A percentile compares a stretch with the other conserved stretches of the same genome.
These are phyloP conservation scores for Marchantia paleacea DNA, from an alignment of 225 moss, liverwort and hornwort species.

Conservation along the genomic window DNA sequence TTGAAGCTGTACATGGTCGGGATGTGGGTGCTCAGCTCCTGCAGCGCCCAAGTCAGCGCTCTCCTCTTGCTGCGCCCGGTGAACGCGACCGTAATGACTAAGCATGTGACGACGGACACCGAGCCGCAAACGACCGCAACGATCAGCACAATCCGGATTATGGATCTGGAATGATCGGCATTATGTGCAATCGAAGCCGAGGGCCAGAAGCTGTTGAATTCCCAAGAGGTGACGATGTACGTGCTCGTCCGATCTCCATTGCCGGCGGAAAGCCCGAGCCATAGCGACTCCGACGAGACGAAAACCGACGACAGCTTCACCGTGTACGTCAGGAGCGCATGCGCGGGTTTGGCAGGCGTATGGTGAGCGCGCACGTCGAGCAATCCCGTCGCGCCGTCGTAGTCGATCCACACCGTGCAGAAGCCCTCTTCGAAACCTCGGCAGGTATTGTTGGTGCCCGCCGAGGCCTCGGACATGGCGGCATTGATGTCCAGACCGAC, in stretches of 20 bases:
- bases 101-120: background rate
- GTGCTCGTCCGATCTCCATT: background rate
- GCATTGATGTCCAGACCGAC: conserved; percentile 20
- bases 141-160: no score
- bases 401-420: conserved; percentile 27
- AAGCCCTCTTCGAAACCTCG: background rate
- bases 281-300: no score
- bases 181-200: no score
- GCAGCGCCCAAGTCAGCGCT: no score
- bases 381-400: conserved; percentile 9
- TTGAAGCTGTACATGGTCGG: no score
- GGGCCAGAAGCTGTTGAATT: conserved; percentile 2
- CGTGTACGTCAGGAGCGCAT: background rate
- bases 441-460: background rate
- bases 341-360: background rate
- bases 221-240: conserved; percentile 13
- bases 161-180: no score
- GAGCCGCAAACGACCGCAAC: background rate
- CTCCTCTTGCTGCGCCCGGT: no score
- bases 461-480: background rate
- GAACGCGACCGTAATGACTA: background rate
- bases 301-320: conserved; percentile 10
- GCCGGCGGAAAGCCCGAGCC: no score
- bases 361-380: conserved; percentile 23
- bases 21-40: background rate